Evolutionary conservation across 345 rosid genomes (phyloP).

Genomic region (Kernera saxatilis): DNA sequence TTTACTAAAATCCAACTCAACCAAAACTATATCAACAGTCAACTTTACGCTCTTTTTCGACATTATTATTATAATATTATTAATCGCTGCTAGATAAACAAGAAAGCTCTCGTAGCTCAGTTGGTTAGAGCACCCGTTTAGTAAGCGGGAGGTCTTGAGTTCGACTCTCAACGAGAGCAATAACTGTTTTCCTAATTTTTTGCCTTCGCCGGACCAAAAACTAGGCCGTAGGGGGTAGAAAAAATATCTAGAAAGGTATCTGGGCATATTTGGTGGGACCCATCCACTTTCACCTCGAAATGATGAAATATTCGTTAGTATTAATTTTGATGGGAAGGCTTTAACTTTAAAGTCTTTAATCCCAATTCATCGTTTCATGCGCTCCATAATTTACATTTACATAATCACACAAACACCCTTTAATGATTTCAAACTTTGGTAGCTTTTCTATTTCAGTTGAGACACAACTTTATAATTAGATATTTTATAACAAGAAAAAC

Average conservation of each 20-base stretch:
- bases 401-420: neutral
- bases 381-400: slow-evolving; percentile 10
- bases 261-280: neutral
- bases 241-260: neutral
- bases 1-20: neutral
- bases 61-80: too few relatives aligned
- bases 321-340: neutral
- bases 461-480: neutral
- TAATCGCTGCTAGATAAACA: too few relatives aligned
- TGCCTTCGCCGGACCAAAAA: neutral
- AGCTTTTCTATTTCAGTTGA: neutral
- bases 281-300: neutral
- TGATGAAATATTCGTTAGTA: slow-evolving; percentile 1
- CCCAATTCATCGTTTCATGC: slow-evolving; percentile 11
- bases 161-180: slow-evolving; percentile 70
- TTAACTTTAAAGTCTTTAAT: neutral
- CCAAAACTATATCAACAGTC: neutral
- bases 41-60: too few relatives aligned
- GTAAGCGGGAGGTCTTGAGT: slow-evolving; percentile 99
- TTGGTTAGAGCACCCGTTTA: slow-evolving; percentile 98
- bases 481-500: neutral
- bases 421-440: slow-evolving; percentile 8
- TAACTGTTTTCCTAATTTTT: neutral
- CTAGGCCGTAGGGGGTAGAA: neutral
- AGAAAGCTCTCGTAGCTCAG: slow-evolving; percentile 77